Conservation (phyloP, 768 basidiomycete species). For the Pisolithus sp. region DNA sequence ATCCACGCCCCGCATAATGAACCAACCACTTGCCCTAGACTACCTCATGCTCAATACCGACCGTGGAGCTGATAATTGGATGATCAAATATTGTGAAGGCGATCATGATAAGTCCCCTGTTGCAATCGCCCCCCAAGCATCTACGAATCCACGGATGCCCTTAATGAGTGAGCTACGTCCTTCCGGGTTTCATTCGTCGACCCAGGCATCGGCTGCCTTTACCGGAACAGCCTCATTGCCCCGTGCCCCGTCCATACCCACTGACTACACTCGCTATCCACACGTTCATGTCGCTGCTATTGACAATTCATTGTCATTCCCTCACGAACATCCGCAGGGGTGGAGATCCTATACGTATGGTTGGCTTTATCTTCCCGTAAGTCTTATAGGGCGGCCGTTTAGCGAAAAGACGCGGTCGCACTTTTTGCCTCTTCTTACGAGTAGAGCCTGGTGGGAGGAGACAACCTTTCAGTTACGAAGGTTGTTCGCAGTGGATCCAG, state of each 20-base stretch:
- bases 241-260: slow-evolving; percentile 30
- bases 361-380: slow-evolving; percentile 83
- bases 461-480: slow-evolving; percentile 73
- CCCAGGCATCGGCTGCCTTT: slow-evolving; percentile 36
- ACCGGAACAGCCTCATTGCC: slow-evolving; percentile 32
- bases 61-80: slow-evolving; percentile 80
- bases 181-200: slow-evolving; percentile 32
- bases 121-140: slow-evolving; percentile 71
- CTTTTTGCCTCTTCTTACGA: slow-evolving; percentile 76
- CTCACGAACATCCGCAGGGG: slow-evolving; percentile 82
- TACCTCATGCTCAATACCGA: slow-evolving; percentile 93
- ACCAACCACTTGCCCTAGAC: slow-evolving; percentile 37
- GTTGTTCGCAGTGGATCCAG: slow-evolving; percentile 74
- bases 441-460: slow-evolving; percentile 86
- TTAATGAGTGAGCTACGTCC: slow-evolving; percentile 64
- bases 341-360: slow-evolving; percentile 82
- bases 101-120: slow-evolving; percentile 73
- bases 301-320: slow-evolving; percentile 89
- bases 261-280: slow-evolving; percentile 52
- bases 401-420: slow-evolving; percentile 75
- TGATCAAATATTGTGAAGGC: slow-evolving; percentile 87
- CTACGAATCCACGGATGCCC: slow-evolving; percentile 61
- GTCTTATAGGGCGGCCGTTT: slow-evolving; percentile 79
- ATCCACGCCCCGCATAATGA: background rate
- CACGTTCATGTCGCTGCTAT: slow-evolving; percentile 92